Conservation (phyloP, 345 rosid species). For the Murraya koenigii region DNA sequence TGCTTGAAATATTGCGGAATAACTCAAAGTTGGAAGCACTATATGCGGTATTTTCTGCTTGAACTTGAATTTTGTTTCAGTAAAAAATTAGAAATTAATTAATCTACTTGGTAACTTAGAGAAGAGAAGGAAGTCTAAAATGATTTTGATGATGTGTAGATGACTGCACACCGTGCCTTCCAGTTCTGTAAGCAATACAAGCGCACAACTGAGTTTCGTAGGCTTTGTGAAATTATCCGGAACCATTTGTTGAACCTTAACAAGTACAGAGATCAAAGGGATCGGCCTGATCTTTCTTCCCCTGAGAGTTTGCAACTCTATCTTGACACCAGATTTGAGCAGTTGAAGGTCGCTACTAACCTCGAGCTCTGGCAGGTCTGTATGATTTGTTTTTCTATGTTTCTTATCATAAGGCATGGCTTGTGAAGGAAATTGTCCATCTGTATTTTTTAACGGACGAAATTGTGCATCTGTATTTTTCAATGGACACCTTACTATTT, state of each 20-base stretch:
- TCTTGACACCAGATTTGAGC: conserved; percentile 96
- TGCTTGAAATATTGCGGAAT: conserved; percentile 91
- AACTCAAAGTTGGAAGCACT: conserved; percentile 97
- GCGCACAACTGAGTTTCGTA: conserved; percentile 90
- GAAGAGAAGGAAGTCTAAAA: neutral
- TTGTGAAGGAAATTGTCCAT: neutral
- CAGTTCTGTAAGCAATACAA: conserved; percentile 98
- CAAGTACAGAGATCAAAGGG: conserved; percentile 98
- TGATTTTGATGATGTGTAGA: conserved; percentile 42
- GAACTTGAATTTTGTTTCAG: neutral
- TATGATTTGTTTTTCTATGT: neutral
- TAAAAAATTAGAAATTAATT: neutral
- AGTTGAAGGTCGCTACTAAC: conserved; percentile 91
- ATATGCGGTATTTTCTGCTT: conserved; percentile 71
- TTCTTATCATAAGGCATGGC: neutral
- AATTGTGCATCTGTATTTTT: neutral
- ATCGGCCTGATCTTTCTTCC: conserved; percentile 91
- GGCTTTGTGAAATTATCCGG: conserved; percentile 94
- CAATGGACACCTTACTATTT: neutral
- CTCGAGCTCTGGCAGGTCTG: conserved; percentile 93
- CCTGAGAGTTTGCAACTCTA: conserved; percentile 95
- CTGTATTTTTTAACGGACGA: neutral
- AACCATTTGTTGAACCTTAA: conserved; percentile 89
- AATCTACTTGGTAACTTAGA: neutral
- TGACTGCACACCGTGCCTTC: conserved; percentile 97